A percentile compares a stretch with the other conserved stretches of the same genome.
Conservation (phyloP, 129 eudicot genomes). For the Chrysanthemum lavandulifolium region DNA sequence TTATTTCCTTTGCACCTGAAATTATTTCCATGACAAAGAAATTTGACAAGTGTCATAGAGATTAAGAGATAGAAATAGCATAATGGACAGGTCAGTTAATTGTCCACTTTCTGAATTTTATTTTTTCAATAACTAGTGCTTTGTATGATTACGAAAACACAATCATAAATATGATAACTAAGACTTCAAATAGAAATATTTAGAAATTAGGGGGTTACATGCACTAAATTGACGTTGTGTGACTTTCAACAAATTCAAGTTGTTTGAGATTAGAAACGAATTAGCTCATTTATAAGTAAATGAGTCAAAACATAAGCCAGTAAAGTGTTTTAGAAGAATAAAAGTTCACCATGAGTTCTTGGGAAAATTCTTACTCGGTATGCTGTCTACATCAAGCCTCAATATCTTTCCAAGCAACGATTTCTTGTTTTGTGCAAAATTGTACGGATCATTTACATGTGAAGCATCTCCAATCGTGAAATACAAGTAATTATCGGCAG, state of each 20-base stretch:
- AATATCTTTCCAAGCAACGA: conserved; percentile 82
- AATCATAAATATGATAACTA: too few species aligned
- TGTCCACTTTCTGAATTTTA: too few species aligned
- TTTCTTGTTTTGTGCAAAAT: conserved; percentile 84
- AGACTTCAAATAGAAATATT: too few species aligned
- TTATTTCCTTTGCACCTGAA: conserved; percentile 55
- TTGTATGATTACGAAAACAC: too few species aligned
- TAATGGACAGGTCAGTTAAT: too few species aligned
- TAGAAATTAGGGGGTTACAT: too few species aligned
- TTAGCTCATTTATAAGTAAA: background rate
- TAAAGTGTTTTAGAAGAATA: conserved; percentile 5
- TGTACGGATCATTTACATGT: conserved; percentile 55
- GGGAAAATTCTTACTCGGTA: conserved; percentile 55
- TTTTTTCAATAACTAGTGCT: too few species aligned
- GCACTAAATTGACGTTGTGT: too few species aligned
- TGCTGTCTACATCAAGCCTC: conserved; percentile 71
- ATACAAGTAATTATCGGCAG: conserved; percentile 72
- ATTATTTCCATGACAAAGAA: conserved; percentile 5
- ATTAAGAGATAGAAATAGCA: too few species aligned
- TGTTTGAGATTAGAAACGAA: too few species aligned
- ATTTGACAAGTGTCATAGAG: background rate
- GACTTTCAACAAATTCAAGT: too few species aligned
- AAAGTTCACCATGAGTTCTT: background rate
- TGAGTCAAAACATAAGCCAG: background rate
- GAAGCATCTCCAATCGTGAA: conserved; percentile 85